These are phyloP conservation scores for Colletotrichum lini DNA, from an alignment of 2,329 filamentous ascomycete genomes.

Conservation along the genomic window DNA sequence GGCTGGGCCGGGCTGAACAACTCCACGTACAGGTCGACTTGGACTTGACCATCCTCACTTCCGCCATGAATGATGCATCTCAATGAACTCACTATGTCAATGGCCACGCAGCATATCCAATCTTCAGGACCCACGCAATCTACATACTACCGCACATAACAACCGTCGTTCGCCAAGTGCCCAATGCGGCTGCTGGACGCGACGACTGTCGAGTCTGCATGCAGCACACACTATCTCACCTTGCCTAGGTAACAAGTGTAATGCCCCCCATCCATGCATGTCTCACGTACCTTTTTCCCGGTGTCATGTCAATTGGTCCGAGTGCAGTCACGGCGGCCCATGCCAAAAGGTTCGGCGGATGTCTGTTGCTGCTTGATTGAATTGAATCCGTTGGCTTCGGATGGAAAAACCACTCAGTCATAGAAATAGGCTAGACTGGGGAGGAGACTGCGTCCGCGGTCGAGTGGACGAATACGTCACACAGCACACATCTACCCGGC, in stretches of 20 bases:
- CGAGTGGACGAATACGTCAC: constrained; percentile 35
- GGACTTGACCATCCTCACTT: background rate
- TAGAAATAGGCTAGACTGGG: constrained; percentile 38
- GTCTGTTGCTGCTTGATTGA: background rate
- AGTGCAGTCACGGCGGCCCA: constrained; percentile 14
- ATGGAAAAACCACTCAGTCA: constrained; percentile 25
- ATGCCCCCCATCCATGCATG: constrained; percentile 11
- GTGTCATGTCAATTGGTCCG: constrained; percentile 28
- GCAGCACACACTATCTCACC: background rate
- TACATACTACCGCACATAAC: background rate
- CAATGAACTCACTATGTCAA: too few species aligned
- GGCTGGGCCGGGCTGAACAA: background rate
- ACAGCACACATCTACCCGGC: background rate
- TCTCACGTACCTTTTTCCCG: constrained; percentile 11
- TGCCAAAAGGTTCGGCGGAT: constrained; percentile 26
- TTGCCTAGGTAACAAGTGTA: too few species aligned
- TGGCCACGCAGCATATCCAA: background rate
- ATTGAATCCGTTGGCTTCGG: constrained; percentile 25
- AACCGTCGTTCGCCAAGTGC: background rate
- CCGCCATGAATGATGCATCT: background rate
- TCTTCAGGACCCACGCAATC: background rate
- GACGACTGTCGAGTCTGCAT: constrained; percentile 1
- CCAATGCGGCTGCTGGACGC: background rate
- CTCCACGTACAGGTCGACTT: background rate
- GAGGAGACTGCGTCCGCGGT: background rate